These are phyloP conservation scores for Monosporascus cannonballus DNA, from an alignment of 2,329 filamentous ascomycete species.

Conservation along the genomic window DNA sequence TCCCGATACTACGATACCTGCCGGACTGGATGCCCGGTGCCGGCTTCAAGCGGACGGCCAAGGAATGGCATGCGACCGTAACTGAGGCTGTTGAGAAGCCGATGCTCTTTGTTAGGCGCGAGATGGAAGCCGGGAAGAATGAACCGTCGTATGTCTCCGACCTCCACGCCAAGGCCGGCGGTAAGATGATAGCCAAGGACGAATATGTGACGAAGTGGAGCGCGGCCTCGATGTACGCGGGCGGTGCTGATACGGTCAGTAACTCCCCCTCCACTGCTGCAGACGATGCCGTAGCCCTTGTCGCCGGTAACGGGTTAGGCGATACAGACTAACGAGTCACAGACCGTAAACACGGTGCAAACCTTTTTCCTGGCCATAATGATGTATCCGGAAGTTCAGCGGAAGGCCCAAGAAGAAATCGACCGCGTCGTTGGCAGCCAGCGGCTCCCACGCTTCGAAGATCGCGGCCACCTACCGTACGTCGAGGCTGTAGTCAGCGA, in stretches of 20 bases:
- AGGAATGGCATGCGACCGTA: background rate
- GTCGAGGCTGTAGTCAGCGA: constrained; percentile 42
- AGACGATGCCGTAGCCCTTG: no score
- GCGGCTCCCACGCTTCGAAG: constrained; percentile 40
- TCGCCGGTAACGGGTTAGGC: no score
- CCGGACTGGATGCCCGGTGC: constrained; percentile 8
- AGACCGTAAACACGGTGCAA: background rate
- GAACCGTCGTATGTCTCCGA: constrained; percentile 2
- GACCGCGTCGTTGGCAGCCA: constrained; percentile 39
- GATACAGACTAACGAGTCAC: background rate
- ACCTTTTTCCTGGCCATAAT: constrained; percentile 32
- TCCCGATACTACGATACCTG: constrained; percentile 3
- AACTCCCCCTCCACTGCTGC: no score
- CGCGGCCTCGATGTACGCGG: constrained; percentile 1
- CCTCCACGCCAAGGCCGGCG: background rate
- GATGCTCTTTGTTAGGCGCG: constrained; percentile 1
- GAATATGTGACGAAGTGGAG: constrained; percentile 2
- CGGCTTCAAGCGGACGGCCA: constrained; percentile 3
- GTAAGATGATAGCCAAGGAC: background rate
- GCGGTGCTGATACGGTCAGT: background rate
- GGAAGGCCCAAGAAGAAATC: constrained; percentile 39
- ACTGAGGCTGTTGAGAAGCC: constrained; percentile 1
- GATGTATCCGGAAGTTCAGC: constrained; percentile 36
- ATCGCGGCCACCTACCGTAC: constrained; percentile 36
- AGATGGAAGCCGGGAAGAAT: background rate